Evolutionary conservation across 1,139 yeast genomes (phyloP).

Genomic region (Blastobotrys illinoisensis): DNA sequence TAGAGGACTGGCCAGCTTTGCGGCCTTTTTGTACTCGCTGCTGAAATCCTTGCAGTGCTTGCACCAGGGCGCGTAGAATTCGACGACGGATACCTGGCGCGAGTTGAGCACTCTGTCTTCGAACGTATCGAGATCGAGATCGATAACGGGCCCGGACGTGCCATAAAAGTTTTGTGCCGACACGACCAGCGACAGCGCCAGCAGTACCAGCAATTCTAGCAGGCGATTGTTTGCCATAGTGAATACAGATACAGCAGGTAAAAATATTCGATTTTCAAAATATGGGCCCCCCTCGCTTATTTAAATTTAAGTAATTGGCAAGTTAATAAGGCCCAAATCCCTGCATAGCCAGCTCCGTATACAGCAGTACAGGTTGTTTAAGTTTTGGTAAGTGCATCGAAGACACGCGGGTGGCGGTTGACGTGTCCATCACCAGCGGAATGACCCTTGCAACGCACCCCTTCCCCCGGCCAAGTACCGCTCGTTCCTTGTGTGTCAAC

Average conservation of each 20-base stretch:
- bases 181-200: background rate
- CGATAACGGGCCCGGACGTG: constrained; percentile 47
- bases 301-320: background rate
- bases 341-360: background rate
- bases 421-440: background rate
- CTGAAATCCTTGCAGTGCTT: constrained; percentile 70
- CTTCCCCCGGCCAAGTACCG: background rate
- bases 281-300: background rate
- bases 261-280: background rate
- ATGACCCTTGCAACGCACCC: background rate
- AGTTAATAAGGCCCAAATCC: background rate
- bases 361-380: background rate
- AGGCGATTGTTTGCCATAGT: background rate
- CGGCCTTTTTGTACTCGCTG: constrained; percentile 62
- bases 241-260: too few relatives aligned
- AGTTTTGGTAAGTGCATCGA: background rate
- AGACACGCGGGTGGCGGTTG: background rate
- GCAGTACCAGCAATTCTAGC: background rate
- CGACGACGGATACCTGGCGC: constrained; percentile 77
- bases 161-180: constrained; percentile 34
- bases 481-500: background rate
- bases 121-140: constrained; percentile 50
- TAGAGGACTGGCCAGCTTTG: constrained; percentile 51
- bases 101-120: constrained; percentile 58
- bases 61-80: constrained; percentile 98